These are phyloP conservation scores for Phytopythium ostracodes DNA, from an alignment of 352 stramenopile species.

Conservation along the genomic window DNA sequence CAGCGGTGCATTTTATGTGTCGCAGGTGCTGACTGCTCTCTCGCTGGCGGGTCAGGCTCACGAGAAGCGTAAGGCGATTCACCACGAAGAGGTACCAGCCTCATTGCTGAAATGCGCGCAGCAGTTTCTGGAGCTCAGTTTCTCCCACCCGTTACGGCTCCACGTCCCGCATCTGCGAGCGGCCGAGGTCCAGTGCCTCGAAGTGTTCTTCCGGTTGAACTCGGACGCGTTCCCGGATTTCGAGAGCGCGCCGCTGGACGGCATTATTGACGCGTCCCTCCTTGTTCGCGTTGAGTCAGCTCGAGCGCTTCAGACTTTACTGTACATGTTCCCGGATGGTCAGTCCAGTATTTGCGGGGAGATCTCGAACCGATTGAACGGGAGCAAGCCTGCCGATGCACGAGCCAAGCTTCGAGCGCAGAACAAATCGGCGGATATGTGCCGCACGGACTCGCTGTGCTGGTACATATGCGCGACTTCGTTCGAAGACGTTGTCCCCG, in stretches of 20 bases:
- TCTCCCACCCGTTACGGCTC: constrained; percentile 11
- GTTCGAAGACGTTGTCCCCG: constrained; percentile 43
- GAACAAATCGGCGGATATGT: constrained; percentile 21
- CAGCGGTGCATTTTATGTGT: constrained; percentile 40
- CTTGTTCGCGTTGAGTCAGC: constrained; percentile 49
- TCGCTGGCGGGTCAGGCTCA: constrained; percentile 42
- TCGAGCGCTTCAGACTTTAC: constrained; percentile 54
- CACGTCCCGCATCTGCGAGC: constrained; percentile 26
- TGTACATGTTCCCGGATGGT: constrained; percentile 82
- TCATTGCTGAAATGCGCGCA: constrained; percentile 39
- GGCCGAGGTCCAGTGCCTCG: constrained; percentile 44
- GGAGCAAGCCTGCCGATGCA: constrained; percentile 1
- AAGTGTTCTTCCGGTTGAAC: constrained; percentile 68
- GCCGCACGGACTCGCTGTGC: constrained; percentile 29
- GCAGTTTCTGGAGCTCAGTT: constrained; percentile 25
- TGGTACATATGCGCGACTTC: constrained; percentile 69
- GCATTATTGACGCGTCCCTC: constrained; percentile 48
- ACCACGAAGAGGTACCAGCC: constrained; percentile 48
- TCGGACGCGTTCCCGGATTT: constrained; percentile 49
- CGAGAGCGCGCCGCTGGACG: constrained; percentile 37
- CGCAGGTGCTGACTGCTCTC: constrained; percentile 45
- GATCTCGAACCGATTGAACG: constrained; percentile 4
- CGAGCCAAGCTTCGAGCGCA: constrained; percentile 6
- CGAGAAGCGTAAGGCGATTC: constrained; percentile 45
- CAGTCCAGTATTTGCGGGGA: constrained; percentile 3